These are phyloP conservation scores for Neurospora sp. DNA, from an alignment of 2,329 filamentous ascomycete species.

Conservation along the genomic window DNA sequence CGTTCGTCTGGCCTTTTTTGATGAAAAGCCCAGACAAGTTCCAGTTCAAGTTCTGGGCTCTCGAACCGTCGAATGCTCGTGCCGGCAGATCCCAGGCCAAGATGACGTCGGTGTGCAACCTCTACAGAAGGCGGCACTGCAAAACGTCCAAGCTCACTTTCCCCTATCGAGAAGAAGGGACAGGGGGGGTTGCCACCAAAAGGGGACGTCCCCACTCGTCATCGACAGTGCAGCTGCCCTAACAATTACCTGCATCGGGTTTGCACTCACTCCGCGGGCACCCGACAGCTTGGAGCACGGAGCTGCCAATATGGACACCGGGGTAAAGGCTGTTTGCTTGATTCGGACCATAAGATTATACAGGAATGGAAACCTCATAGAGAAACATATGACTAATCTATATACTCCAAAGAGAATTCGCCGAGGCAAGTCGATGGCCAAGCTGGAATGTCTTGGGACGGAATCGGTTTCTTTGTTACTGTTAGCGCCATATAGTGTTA, in stretches of 20 bases:
- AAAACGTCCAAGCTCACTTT: background rate
- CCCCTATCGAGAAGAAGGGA: background rate
- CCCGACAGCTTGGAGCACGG: background rate
- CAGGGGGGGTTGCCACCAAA: background rate
- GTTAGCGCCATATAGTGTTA: background rate
- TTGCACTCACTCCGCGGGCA: background rate
- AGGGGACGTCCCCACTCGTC: background rate
- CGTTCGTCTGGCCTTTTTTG: background rate
- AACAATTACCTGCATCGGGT: background rate
- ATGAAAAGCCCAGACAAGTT: background rate
- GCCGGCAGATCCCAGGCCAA: background rate
- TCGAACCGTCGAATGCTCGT: background rate
- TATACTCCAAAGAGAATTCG: background rate
- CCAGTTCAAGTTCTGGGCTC: background rate
- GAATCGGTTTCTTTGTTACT: background rate
- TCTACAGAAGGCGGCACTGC: background rate
- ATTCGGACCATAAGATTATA: background rate
- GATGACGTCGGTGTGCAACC: background rate
- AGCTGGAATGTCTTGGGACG: background rate
- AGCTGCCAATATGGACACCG: background rate
- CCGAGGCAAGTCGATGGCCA: background rate
- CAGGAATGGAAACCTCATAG: background rate
- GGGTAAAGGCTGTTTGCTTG: background rate
- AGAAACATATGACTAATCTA: background rate
- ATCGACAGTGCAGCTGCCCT: background rate